phyloP scores from a whole-genome alignment of 2,329 filamentous ascomycete genomes.

The Chrysoporthe deuterocubensis region DNA sequence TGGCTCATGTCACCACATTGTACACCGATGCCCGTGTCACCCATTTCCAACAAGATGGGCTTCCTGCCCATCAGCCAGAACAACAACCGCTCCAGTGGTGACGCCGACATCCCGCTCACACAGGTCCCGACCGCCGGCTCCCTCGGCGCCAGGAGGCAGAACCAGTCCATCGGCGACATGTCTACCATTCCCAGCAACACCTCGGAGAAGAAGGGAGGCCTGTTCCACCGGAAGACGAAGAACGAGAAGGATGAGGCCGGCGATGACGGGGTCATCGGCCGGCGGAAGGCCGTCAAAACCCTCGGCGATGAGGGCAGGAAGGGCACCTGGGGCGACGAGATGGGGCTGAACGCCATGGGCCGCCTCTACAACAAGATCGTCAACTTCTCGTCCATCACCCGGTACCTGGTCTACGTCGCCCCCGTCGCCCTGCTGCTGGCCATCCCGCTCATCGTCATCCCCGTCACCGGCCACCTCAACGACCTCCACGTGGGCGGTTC shows the following conservation, averaged over 20 bases:
- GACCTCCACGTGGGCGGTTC: slow-evolving; percentile 45
- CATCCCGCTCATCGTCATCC: slow-evolving; percentile 62
- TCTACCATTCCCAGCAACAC: slow-evolving; percentile 31
- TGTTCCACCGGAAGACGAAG: slow-evolving; percentile 43
- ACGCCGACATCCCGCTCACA: slow-evolving; percentile 58
- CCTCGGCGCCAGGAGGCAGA: slow-evolving; percentile 48
- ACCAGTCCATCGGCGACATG: slow-evolving; percentile 41
- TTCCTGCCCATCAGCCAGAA: slow-evolving; percentile 47
- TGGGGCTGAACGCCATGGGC: slow-evolving; percentile 67
- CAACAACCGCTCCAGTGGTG: slow-evolving; percentile 36
- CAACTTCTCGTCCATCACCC: slow-evolving; percentile 64
- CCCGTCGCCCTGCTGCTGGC: slow-evolving; percentile 66
- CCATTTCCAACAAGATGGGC: slow-evolving; percentile 43
- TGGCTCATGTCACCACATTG: background rate
- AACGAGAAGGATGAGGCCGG: slow-evolving; percentile 38
- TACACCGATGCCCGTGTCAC: slow-evolving; percentile 29
- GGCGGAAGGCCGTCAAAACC: slow-evolving; percentile 51
- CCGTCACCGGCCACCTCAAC: slow-evolving; percentile 46
- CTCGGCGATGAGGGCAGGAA: slow-evolving; percentile 45
- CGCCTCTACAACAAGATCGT: slow-evolving; percentile 68
- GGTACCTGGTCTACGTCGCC: slow-evolving; percentile 70
- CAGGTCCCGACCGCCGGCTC: slow-evolving; percentile 59
- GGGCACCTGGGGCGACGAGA: slow-evolving; percentile 54
- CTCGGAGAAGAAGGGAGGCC: slow-evolving; percentile 51
- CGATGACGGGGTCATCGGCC: slow-evolving; percentile 45